These are phyloP conservation scores for Hepatocystis sp. DNA, from an alignment of 169 alveolate genomes.

Conservation along the genomic window DNA sequence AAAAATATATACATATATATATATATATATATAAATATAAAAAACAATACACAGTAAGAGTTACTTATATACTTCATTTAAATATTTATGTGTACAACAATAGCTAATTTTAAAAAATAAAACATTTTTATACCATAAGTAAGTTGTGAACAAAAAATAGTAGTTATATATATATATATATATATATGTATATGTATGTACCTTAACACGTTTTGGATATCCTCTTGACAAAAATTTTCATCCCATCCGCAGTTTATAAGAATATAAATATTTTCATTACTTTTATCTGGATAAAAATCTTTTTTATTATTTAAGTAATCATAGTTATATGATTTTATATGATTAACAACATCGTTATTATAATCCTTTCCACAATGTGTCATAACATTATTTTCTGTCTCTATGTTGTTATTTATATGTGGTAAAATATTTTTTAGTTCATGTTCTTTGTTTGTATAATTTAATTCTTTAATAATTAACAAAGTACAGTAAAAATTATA, in stretches of 20 bases:
- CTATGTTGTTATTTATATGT: neutral
- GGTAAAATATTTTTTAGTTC: neutral
- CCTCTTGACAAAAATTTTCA: constrained; percentile 47
- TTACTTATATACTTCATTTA: no score
- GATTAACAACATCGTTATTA: neutral
- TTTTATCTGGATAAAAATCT: constrained; percentile 44
- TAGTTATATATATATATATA: no score
- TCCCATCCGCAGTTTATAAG: constrained; percentile 76
- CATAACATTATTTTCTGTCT: neutral
- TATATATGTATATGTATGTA: no score
- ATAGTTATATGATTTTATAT: constrained; percentile 42
- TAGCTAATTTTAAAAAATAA: no score
- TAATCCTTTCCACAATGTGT: neutral
- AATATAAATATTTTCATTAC: constrained; percentile 55
- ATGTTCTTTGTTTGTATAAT: neutral
- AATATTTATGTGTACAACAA: no score
- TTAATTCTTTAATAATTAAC: constrained; percentile 66
- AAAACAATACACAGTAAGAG: no score
- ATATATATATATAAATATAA: neutral
- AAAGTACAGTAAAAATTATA: constrained; percentile 49
- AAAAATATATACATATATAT: neutral
- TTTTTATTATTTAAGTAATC: constrained; percentile 65
- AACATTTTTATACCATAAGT: no score
- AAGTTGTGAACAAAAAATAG: no score
- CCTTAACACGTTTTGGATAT: constrained; percentile 44